Evolutionary conservation across 23 red algal species (phyloP).

Genomic region (Gracilariopsis chorda): DNA sequence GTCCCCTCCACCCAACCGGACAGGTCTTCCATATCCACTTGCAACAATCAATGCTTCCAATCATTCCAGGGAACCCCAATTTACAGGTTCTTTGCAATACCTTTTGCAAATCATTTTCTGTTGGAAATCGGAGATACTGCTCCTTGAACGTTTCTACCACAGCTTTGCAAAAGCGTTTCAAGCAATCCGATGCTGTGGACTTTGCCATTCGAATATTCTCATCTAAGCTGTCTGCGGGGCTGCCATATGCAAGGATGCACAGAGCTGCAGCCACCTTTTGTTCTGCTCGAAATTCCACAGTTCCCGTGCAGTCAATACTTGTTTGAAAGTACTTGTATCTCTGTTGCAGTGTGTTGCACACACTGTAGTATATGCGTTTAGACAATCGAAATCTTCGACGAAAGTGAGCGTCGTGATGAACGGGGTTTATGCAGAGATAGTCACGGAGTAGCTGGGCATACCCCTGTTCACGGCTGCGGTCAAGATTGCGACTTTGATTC

Average conservation of each 20-base stretch:
- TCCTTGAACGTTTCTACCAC: no score
- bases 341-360: background rate
- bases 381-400: background rate
- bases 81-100: background rate
- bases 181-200: no score
- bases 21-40: background rate
- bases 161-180: no score
- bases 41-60: conserved; percentile 42
- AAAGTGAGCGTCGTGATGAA: background rate
- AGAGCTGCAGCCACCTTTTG: conserved; percentile 16
- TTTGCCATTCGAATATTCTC: background rate
- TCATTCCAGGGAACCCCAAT: background rate
- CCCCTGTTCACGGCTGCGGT: no score
- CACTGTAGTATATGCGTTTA: background rate
- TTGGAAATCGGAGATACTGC: background rate
- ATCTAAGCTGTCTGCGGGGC: background rate
- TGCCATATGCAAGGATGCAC: background rate
- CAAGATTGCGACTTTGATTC: no score
- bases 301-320: background rate
- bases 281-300: background rate
- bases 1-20: background rate
- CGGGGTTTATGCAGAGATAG: background rate
- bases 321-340: conserved; percentile 6
- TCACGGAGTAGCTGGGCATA: no score
- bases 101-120: background rate